A percentile compares a stretch with the other conserved stretches of the same genome.
Conservation (phyloP, 495 filamentous ascomycete genomes). For the Xanthoparmelia taractica region DNA sequence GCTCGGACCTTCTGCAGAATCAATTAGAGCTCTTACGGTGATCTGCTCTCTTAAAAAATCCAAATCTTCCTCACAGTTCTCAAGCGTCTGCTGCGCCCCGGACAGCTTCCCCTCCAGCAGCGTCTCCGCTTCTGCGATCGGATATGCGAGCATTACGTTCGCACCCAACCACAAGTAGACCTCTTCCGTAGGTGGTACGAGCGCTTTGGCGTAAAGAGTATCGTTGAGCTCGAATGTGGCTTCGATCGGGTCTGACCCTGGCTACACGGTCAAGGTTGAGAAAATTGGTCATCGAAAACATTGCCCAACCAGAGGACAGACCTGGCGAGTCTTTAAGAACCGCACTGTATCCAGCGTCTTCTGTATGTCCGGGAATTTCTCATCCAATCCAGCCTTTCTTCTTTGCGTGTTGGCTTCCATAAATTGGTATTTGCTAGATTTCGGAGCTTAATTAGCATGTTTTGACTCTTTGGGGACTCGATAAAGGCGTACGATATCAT, state of each 20-base stretch:
- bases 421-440: conserved; percentile 86
- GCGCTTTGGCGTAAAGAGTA: conserved; percentile 84
- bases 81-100: conserved; percentile 69
- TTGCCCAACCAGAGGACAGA: conserved; percentile 26
- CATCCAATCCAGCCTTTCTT: conserved; percentile 71
- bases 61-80: conserved; percentile 89
- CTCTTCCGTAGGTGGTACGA: conserved; percentile 74
- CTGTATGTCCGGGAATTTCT: conserved; percentile 94
- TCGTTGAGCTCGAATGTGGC: conserved; percentile 92
- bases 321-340: conserved; percentile 67
- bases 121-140: conserved; percentile 73
- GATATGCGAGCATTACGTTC: conserved; percentile 96
- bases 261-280: conserved; percentile 19
- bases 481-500: conserved; percentile 74
- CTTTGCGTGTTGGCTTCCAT: conserved; percentile 92
- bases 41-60: conserved; percentile 96
- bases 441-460: background rate
- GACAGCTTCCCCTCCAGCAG: conserved; percentile 70
- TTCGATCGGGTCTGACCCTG: conserved; percentile 59
- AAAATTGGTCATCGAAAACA: background rate
- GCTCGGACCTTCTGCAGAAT: conserved; percentile 10
- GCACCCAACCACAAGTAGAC: conserved; percentile 97
- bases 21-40: conserved; percentile 53
- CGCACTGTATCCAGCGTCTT: conserved; percentile 93
- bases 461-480: background rate